Evolutionary conservation across 495 filamentous ascomycete genomes (phyloP).

Genomic region (Penicillium lagena): DNA sequence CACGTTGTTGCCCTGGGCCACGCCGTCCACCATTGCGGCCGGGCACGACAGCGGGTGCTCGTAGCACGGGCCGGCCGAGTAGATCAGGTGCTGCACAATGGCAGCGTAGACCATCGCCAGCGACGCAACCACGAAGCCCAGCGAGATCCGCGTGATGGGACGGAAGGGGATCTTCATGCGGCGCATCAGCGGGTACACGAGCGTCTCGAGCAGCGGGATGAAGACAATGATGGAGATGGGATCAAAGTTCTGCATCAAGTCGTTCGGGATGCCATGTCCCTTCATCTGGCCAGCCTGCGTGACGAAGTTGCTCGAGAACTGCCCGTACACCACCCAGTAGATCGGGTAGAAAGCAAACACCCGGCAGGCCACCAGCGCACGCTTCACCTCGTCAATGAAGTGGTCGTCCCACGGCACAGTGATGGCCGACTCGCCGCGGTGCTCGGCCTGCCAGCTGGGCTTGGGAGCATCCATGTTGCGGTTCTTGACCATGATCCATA

Average conservation of each 20-base stretch:
- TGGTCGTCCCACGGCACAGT: constrained; percentile 51
- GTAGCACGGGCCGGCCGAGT: constrained; percentile 50
- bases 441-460: constrained; percentile 48
- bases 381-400: constrained; percentile 58
- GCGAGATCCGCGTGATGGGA: constrained; percentile 68
- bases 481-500: constrained; percentile 51
- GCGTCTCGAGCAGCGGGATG: constrained; percentile 61
- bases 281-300: constrained; percentile 50
- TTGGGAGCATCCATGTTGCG: constrained; percentile 55
- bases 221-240: constrained; percentile 66
- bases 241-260: constrained; percentile 72
- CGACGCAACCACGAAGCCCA: constrained; percentile 61
- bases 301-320: constrained; percentile 54
- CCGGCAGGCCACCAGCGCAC: constrained; percentile 52
- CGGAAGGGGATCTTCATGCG: constrained; percentile 58
- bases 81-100: constrained; percentile 67
- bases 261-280: constrained; percentile 58
- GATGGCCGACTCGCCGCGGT: constrained; percentile 24
- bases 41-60: constrained; percentile 23
- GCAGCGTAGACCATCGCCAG: constrained; percentile 61
- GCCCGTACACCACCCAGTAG: constrained; percentile 57
- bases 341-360: constrained; percentile 56
- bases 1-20: constrained; percentile 38
- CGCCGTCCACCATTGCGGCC: constrained; percentile 24
- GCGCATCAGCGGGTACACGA: constrained; percentile 63